Percentiles rank a stretch among this genome's conserved stretches.
Evolutionary conservation across 768 basidiomycete genomes (phyloP).

Genomic region (Strobilomyces dryophilus): DNA sequence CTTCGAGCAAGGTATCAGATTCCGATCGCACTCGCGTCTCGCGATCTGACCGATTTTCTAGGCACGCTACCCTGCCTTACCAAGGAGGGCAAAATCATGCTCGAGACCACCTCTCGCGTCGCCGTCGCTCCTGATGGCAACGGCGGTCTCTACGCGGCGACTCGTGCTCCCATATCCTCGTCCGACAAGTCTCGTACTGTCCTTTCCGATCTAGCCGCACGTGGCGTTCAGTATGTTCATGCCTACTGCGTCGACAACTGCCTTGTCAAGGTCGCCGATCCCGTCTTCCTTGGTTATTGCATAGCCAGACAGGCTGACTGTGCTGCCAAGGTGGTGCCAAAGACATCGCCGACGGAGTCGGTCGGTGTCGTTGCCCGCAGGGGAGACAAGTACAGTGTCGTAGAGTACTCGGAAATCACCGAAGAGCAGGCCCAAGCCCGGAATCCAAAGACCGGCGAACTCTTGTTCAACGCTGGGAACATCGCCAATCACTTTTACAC

Average conservation of each 20-base stretch:
- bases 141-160: slow-evolving; percentile 94
- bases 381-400: slow-evolving; percentile 82
- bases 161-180: slow-evolving; percentile 68
- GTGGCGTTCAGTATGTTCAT: slow-evolving; percentile 84
- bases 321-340: slow-evolving; percentile 95
- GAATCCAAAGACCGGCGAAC: slow-evolving; percentile 63
- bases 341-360: slow-evolving; percentile 78
- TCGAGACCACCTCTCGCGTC: slow-evolving; percentile 71
- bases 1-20: slow-evolving; percentile 87
- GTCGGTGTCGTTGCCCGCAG: slow-evolving; percentile 92
- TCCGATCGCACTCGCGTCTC: slow-evolving; percentile 1
- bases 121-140: slow-evolving; percentile 99
- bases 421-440: slow-evolving; percentile 80
- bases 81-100: slow-evolving; percentile 89
- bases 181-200: slow-evolving; percentile 63
- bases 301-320: slow-evolving; percentile 86
- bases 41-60: slow-evolving; percentile 29
- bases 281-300: slow-evolving; percentile 94
- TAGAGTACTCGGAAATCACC: slow-evolving; percentile 97
- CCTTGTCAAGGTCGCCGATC: slow-evolving; percentile 95
- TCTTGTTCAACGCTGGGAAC: slow-evolving; percentile 91
- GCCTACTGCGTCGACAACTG: slow-evolving; percentile 99
- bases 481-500: slow-evolving; percentile 99
- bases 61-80: slow-evolving; percentile 95
- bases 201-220: slow-evolving; percentile 73